Conservation (phyloP, 768 basidiomycete species). For the Pisolithus orientalis region DNA sequence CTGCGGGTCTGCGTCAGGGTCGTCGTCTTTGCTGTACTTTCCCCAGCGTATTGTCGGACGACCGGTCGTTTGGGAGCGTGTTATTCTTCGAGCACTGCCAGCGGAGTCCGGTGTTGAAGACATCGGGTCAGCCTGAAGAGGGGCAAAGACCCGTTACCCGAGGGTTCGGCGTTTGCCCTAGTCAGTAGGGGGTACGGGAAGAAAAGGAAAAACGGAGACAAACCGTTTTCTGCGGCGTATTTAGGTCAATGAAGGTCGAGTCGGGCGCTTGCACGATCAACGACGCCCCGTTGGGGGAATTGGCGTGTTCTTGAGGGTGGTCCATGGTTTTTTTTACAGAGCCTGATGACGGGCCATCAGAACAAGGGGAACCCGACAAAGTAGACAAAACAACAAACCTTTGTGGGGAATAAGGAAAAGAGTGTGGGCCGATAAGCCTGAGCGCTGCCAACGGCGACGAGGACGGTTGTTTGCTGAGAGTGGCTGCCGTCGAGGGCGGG, state of each 20-base stretch:
- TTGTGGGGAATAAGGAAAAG: not conserved
- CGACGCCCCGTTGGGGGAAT: constrained; percentile 9
- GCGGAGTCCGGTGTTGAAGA: constrained; percentile 20
- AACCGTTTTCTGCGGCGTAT: constrained; percentile 24
- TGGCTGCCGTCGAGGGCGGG: constrained; percentile 8
- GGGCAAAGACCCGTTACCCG: constrained; percentile 15
- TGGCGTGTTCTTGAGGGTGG: constrained; percentile 15
- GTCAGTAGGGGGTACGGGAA: constrained; percentile 23
- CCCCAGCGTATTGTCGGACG: constrained; percentile 30
- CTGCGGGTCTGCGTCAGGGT: constrained; percentile 17
- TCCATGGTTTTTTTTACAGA: constrained; percentile 30
- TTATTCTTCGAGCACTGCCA: constrained; percentile 20
- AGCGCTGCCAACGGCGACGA: constrained; percentile 5
- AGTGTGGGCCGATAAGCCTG: not conserved
- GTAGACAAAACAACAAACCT: constrained; percentile 10
- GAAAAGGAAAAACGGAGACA: constrained; percentile 22
- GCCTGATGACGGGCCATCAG: constrained; percentile 25
- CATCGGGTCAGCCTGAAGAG: constrained; percentile 17
- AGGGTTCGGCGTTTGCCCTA: constrained; percentile 22
- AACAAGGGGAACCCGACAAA: not conserved
- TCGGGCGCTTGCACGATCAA: constrained; percentile 12
- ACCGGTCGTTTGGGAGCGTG: constrained; percentile 29
- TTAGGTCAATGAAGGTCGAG: constrained; percentile 20
- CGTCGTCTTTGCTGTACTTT: constrained; percentile 26
- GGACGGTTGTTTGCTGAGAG: constrained; percentile 10